Evolutionary conservation across 768 basidiomycete species (phyloP).

Genomic region (Albatrellus ellisii): DNA sequence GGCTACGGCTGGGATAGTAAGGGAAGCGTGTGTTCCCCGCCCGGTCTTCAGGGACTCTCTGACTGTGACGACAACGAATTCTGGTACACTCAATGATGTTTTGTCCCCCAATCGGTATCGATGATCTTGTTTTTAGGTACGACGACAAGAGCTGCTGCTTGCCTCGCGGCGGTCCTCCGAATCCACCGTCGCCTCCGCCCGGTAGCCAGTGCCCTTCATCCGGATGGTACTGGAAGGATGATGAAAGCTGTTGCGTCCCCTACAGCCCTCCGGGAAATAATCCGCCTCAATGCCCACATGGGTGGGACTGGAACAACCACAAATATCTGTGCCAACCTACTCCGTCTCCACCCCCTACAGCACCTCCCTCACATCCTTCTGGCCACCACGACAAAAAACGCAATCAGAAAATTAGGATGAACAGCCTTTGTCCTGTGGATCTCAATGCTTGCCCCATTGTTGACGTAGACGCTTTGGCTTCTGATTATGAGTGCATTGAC

Average conservation of each 20-base stretch:
- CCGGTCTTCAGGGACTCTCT: not conserved
- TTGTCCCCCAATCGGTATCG: not conserved
- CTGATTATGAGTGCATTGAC: constrained; percentile 55
- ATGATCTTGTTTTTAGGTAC: constrained; percentile 17
- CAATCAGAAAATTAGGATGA: constrained; percentile 23
- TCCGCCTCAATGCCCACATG: constrained; percentile 29
- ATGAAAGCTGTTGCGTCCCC: constrained; percentile 41
- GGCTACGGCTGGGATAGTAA: constrained; percentile 9
- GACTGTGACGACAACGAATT: constrained; percentile 17
- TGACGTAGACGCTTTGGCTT: constrained; percentile 20
- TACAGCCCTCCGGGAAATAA: constrained; percentile 25
- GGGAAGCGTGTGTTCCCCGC: constrained; percentile 5
- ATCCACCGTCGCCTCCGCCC: constrained; percentile 33
- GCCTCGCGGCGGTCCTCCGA: constrained; percentile 27
- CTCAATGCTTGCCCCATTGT: constrained; percentile 45
- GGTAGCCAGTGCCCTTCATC: constrained; percentile 33
- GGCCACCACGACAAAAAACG: constrained; percentile 18
- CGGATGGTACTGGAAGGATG: constrained; percentile 35
- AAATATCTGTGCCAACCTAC: constrained; percentile 27
- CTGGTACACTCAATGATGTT: constrained; percentile 18
- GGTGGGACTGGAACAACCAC: constrained; percentile 32
- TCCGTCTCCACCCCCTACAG: constrained; percentile 19
- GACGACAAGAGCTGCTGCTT: constrained; percentile 28
- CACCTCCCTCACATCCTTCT: constrained; percentile 27
- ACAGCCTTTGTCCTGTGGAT: constrained; percentile 36